These are phyloP conservation scores for Serendipita sp. DNA, from an alignment of 768 basidiomycete genomes.

Conservation along the genomic window DNA sequence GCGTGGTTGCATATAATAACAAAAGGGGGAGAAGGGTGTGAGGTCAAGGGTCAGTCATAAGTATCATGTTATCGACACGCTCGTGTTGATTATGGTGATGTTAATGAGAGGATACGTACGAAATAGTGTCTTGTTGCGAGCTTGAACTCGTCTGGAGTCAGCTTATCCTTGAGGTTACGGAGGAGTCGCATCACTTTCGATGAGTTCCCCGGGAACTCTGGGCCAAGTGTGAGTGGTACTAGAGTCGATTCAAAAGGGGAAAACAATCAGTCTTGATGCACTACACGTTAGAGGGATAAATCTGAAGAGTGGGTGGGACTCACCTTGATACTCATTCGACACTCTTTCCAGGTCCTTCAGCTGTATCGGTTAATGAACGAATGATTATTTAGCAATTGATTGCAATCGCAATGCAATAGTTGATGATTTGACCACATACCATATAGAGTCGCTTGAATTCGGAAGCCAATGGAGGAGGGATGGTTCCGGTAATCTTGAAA, in stretches of 20 bases:
- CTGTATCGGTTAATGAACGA: neutral
- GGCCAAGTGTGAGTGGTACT: neutral
- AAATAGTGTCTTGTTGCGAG: neutral
- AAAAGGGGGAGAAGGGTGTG: neutral
- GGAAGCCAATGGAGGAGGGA: neutral
- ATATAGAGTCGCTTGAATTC: neutral
- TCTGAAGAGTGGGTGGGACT: neutral
- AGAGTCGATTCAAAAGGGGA: neutral
- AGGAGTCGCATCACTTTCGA: neutral
- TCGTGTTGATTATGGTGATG: no score
- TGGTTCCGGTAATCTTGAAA: constrained; percentile 3
- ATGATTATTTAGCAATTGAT: no score
- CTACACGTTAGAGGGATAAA: no score
- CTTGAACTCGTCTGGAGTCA: neutral
- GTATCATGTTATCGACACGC: no score
- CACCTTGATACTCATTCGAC: neutral
- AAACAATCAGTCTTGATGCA: neutral
- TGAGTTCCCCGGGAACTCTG: neutral
- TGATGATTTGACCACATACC: neutral
- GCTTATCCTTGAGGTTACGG: neutral
- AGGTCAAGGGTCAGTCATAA: neutral
- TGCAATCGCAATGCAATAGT: no score
- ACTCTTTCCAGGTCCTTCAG: neutral
- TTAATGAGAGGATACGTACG: neutral
- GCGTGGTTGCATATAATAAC: no score